phyloP scores from a whole-genome alignment of 257 asterid genomes.

The Plantago major region DNA sequence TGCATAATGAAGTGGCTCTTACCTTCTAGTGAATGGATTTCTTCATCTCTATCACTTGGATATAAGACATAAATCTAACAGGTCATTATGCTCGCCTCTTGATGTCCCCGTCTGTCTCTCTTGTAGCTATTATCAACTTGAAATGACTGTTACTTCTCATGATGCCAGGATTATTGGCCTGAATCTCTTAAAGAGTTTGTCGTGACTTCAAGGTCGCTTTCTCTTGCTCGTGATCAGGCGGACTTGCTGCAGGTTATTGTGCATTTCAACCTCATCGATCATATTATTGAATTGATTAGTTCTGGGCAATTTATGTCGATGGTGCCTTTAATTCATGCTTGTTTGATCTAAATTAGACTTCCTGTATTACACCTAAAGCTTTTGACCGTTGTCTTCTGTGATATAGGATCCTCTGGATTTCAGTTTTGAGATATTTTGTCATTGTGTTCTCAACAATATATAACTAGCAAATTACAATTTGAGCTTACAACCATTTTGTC shows the following conservation, averaged over 20 bases:
- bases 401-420: not conserved
- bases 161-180: slow-evolving; percentile 82
- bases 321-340: slow-evolving; percentile 14
- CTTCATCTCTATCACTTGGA: slow-evolving; percentile 8
- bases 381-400: not conserved
- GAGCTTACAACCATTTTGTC: slow-evolving; percentile 16
- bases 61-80: slow-evolving; percentile 3
- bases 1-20: slow-evolving; percentile 1
- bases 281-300: not conserved
- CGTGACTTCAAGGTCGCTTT: slow-evolving; percentile 49
- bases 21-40: not conserved
- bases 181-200: slow-evolving; percentile 68
- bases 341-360: not conserved
- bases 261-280: slow-evolving; percentile 5
- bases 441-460: slow-evolving; percentile 1
- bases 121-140: slow-evolving; percentile 5
- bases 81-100: slow-evolving; percentile 5
- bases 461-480: slow-evolving; percentile 4
- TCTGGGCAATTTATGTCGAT: slow-evolving; percentile 13
- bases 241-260: slow-evolving; percentile 28
- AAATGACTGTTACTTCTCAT: slow-evolving; percentile 11
- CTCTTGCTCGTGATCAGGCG: slow-evolving; percentile 66
- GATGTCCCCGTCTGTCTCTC: slow-evolving; percentile 4
- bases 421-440: too few relatives aligned
- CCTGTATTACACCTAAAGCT: slow-evolving; percentile 1